These are phyloP conservation scores for Pulveroboletus sp. DNA, from an alignment of 768 basidiomycete species.

Conservation along the genomic window DNA sequence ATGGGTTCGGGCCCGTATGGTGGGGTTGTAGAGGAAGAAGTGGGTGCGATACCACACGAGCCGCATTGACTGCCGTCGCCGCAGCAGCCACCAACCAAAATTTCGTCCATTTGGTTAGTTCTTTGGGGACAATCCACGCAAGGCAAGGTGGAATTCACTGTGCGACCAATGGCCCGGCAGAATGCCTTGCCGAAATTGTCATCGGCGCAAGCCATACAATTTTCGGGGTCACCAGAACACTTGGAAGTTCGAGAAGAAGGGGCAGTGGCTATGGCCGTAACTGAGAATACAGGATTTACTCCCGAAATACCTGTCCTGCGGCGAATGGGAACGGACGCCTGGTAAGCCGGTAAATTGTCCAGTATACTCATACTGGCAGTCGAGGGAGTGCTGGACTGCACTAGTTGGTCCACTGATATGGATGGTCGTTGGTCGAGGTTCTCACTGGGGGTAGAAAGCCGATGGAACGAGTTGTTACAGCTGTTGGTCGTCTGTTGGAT, in stretches of 20 bases:
- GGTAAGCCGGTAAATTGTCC: constrained; percentile 73
- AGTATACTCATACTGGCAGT: constrained; percentile 51
- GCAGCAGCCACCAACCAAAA: constrained; percentile 34
- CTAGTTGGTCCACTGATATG: constrained; percentile 22
- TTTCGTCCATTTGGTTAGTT: constrained; percentile 22
- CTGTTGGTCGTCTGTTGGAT: constrained; percentile 42
- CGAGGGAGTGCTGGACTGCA: constrained; percentile 26
- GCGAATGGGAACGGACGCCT: constrained; percentile 78
- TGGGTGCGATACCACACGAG: constrained; percentile 32
- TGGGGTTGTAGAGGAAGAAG: constrained; percentile 20
- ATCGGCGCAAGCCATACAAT: constrained; percentile 80
- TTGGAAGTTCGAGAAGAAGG: constrained; percentile 29
- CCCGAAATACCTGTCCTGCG: constrained; percentile 41
- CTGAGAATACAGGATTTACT: constrained; percentile 51
- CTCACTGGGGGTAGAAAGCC: constrained; percentile 12
- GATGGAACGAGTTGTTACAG: constrained; percentile 14
- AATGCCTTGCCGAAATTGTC: constrained; percentile 87
- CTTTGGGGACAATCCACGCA: constrained; percentile 55
- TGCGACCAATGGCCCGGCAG: constrained; percentile 68
- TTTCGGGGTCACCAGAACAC: constrained; percentile 84
- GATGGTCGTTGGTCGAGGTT: constrained; percentile 10
- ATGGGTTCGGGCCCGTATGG: constrained; percentile 46
- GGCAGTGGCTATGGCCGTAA: constrained; percentile 34
- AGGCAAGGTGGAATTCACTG: constrained; percentile 46
- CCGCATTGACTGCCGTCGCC: constrained; percentile 31